phyloP scores from a whole-genome alignment of 805 yeast genomes.

The Wickerhamiella shivajii region DNA sequence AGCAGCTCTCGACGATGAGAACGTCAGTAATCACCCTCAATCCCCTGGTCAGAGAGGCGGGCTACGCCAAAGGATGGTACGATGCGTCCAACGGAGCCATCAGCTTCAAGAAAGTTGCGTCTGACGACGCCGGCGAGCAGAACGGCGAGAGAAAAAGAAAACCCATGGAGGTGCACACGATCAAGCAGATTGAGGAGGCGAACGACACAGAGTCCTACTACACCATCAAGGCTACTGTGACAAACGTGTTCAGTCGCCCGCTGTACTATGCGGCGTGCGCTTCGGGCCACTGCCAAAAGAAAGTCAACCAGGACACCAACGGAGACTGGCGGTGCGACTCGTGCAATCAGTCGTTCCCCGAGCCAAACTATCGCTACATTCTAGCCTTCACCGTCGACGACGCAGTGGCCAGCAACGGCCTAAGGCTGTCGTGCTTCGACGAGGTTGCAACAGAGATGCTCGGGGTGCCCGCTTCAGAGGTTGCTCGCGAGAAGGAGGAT shows the following conservation, averaged over 20 bases:
- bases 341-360: slow-evolving; percentile 55
- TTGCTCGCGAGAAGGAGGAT: slow-evolving; percentile 26
- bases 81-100: slow-evolving; percentile 60
- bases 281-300: slow-evolving; percentile 63
- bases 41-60: slow-evolving; percentile 85
- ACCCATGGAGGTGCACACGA: slow-evolving; percentile 31
- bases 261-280: slow-evolving; percentile 86
- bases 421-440: slow-evolving; percentile 81
- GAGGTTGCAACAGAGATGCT: slow-evolving; percentile 61
- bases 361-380: slow-evolving; percentile 69
- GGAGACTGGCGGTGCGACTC: slow-evolving; percentile 89
- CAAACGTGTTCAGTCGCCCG: slow-evolving; percentile 55
- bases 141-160: slow-evolving; percentile 29
- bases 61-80: slow-evolving; percentile 81
- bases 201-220: slow-evolving; percentile 74
- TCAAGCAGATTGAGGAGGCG: slow-evolving; percentile 54
- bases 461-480: slow-evolving; percentile 48
- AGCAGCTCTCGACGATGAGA: slow-evolving; percentile 65
- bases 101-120: slow-evolving; percentile 42
- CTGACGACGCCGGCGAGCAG: slow-evolving; percentile 31
- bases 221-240: slow-evolving; percentile 57
- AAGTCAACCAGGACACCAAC: slow-evolving; percentile 58
- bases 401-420: slow-evolving; percentile 35
- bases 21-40: slow-evolving; percentile 61
- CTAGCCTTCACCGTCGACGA: slow-evolving; percentile 68